phyloP scores from a whole-genome alignment of 352 stramenopile genomes.

The Pythium scleroteichum region DNA sequence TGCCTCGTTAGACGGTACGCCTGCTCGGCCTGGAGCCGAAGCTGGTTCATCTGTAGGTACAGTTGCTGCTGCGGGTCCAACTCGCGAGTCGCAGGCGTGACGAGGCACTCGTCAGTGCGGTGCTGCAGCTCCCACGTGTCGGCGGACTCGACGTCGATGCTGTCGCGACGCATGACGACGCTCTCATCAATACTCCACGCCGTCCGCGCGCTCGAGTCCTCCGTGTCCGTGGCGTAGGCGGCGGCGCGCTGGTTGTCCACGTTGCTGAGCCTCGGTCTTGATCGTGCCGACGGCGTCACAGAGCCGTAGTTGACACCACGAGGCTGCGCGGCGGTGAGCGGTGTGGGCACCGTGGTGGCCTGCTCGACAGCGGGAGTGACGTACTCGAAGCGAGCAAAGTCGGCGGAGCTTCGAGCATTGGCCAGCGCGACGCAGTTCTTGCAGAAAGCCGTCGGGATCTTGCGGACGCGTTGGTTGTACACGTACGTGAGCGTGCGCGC shows the following conservation, averaged over 20 bases:
- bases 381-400: slow-evolving; percentile 15
- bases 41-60: slow-evolving; percentile 29
- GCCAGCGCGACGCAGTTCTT: slow-evolving; percentile 16
- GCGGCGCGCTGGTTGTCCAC: neutral
- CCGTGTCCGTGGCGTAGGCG: neutral
- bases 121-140: neutral
- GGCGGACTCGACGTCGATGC: slow-evolving; percentile 13
- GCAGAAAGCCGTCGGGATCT: slow-evolving; percentile 18
- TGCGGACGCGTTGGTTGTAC: slow-evolving; percentile 2
- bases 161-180: neutral
- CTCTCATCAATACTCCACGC: slow-evolving; percentile 11
- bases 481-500: slow-evolving; percentile 24
- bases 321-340: too few species aligned
- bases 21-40: slow-evolving; percentile 25
- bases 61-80: slow-evolving; percentile 9
- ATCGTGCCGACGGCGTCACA: neutral
- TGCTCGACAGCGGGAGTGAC: neutral
- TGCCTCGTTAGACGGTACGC: slow-evolving; percentile 28
- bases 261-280: neutral
- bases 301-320: neutral
- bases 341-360: too few species aligned
- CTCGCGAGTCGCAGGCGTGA: neutral
- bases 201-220: slow-evolving; percentile 8
- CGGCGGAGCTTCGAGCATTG: slow-evolving; percentile 9
- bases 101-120: neutral